These are phyloP conservation scores for Tuber melanosporum DNA, from an alignment of 495 filamentous ascomycete species.

Conservation along the genomic window DNA sequence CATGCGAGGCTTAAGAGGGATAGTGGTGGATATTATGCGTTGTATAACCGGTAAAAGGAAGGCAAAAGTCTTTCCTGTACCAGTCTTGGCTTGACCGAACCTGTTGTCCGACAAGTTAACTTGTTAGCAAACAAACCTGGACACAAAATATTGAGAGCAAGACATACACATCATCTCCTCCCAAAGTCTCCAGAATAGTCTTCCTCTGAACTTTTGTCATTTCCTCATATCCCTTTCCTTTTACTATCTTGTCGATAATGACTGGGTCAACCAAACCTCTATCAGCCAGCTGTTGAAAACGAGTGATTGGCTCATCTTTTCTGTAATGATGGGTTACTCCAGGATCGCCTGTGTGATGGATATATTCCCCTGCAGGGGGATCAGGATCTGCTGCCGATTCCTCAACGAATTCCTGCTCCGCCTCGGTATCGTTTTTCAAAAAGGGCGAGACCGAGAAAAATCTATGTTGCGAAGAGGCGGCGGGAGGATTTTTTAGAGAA, in stretches of 20 bases:
- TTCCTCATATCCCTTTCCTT: conserved; percentile 65
- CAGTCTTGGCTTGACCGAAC: conserved; percentile 80
- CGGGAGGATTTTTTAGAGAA: conserved; percentile 27
- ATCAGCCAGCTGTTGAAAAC: conserved; percentile 62
- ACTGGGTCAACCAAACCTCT: conserved; percentile 57
- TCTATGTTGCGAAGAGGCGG: conserved; percentile 30
- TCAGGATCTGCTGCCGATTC: conserved; percentile 21
- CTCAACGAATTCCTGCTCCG: conserved; percentile 6
- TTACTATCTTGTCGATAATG: conserved; percentile 63
- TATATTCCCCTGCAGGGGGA: conserved; percentile 30
- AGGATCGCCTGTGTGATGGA: conserved; percentile 19
- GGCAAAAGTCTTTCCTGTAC: conserved; percentile 80
- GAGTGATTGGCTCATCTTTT: conserved; percentile 47
- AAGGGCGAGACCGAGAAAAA: conserved; percentile 41
- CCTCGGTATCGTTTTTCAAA: conserved; percentile 34
- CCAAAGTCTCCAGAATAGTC: conserved; percentile 71
- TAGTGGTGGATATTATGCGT: conserved; percentile 52
- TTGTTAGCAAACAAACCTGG: conserved; percentile 31
- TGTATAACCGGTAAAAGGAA: conserved; percentile 74
- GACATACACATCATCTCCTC: conserved; percentile 75
- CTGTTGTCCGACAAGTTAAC: conserved; percentile 48
- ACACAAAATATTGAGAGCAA: conserved; percentile 11
- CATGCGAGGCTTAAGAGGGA: conserved; percentile 25
- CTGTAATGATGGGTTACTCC: conserved; percentile 18
- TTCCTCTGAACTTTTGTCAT: conserved; percentile 91